phyloP scores from a whole-genome alignment of 352 stramenopile genomes.

The Phytophthora hybrid region DNA sequence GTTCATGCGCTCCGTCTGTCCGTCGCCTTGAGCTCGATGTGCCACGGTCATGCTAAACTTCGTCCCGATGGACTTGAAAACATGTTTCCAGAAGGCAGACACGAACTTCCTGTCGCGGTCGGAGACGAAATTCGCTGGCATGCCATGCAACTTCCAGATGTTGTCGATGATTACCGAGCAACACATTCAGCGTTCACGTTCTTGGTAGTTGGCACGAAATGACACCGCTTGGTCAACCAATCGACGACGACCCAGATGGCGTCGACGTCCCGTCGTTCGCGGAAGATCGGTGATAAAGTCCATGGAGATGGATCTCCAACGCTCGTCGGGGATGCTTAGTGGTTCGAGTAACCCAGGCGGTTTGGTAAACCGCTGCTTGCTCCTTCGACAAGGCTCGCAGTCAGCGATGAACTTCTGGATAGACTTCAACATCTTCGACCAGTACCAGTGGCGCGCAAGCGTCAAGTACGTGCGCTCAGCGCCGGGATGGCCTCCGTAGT shows the following conservation, averaged over 20 bases:
- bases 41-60: slow-evolving; percentile 20
- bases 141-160: slow-evolving; percentile 13
- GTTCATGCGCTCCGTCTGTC: slow-evolving; percentile 24
- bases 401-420: slow-evolving; percentile 23
- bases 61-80: slow-evolving; percentile 7
- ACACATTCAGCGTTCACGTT: slow-evolving; percentile 15
- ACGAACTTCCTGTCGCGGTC: slow-evolving; percentile 29
- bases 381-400: slow-evolving; percentile 25
- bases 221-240: slow-evolving; percentile 20
- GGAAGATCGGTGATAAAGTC: slow-evolving; percentile 21
- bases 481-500: too few species aligned
- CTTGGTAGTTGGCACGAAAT: slow-evolving; percentile 9
- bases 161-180: slow-evolving; percentile 18
- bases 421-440: slow-evolving; percentile 20
- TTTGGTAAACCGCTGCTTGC: slow-evolving; percentile 21
- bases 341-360: slow-evolving; percentile 11
- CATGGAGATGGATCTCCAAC: slow-evolving; percentile 19
- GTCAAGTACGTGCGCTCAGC: slow-evolving; percentile 17
- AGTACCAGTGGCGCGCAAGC: slow-evolving; percentile 14
- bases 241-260: slow-evolving; percentile 26
- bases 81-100: slow-evolving; percentile 14
- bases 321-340: slow-evolving; percentile 13
- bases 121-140: slow-evolving; percentile 21
- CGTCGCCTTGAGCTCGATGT: slow-evolving; percentile 12
- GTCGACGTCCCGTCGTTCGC: background rate